phyloP scores from a whole-genome alignment of 208 protist genomes.

The Leishmania braziliensis region DNA sequence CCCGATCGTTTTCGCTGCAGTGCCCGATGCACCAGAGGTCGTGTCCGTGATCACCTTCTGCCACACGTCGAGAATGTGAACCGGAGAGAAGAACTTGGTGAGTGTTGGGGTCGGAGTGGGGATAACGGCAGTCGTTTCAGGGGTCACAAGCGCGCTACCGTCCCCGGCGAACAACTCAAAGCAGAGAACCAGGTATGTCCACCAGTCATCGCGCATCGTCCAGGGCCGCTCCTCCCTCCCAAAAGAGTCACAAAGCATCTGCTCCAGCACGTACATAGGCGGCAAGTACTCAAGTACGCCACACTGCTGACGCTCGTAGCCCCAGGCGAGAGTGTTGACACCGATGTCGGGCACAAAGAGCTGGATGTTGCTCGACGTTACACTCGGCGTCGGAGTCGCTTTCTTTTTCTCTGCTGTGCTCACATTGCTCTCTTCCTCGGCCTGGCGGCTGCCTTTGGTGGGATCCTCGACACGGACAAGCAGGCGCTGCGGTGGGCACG shows the following conservation, averaged over 20 bases:
- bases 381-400: slow-evolving; percentile 13
- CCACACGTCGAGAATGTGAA: slow-evolving; percentile 69
- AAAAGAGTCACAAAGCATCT: slow-evolving; percentile 53
- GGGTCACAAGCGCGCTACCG: slow-evolving; percentile 57
- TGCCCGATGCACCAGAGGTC: slow-evolving; percentile 12
- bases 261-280: slow-evolving; percentile 68
- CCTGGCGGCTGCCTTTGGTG: slow-evolving; percentile 7
- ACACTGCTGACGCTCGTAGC: slow-evolving; percentile 86
- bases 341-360: slow-evolving; percentile 71
- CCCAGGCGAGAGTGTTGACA: slow-evolving; percentile 69
- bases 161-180: slow-evolving; percentile 80
- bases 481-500: slow-evolving; percentile 64
- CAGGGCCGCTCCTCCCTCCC: slow-evolving; percentile 47
- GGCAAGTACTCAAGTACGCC: slow-evolving; percentile 86
- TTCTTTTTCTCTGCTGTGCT: slow-evolving; percentile 22
- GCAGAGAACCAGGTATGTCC: slow-evolving; percentile 71
- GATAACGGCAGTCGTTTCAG: slow-evolving; percentile 19
- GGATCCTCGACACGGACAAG: slow-evolving; percentile 64
- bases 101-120: slow-evolving; percentile 47
- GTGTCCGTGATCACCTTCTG: slow-evolving; percentile 48
- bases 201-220: slow-evolving; percentile 86
- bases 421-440: slow-evolving; percentile 15
- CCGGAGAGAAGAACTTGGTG: slow-evolving; percentile 49
- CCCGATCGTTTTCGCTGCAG: slow-evolving; percentile 28
- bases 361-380: slow-evolving; percentile 54